phyloP scores from a whole-genome alignment of 352 stramenopile genomes.

The Hyphochytrium catenoides region DNA sequence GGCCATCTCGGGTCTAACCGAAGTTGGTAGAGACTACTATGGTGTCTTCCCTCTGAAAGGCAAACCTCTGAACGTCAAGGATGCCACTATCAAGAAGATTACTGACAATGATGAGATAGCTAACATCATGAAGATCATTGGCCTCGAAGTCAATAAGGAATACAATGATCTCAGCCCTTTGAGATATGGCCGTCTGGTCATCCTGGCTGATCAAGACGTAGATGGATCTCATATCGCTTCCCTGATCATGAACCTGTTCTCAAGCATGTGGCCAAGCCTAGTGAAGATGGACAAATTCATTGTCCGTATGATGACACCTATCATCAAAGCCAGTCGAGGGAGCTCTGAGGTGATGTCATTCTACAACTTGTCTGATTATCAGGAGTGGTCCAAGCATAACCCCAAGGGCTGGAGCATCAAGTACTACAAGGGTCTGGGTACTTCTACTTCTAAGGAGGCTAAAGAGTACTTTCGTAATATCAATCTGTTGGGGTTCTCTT shows the following conservation, averaged over 20 bases:
- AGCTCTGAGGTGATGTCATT: not conserved
- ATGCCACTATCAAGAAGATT: not conserved
- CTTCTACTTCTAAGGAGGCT: not conserved
- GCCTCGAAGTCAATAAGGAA: not conserved
- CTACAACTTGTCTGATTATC: constrained; percentile 2
- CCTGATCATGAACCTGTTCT: too few species aligned
- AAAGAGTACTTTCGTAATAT: constrained; percentile 3
- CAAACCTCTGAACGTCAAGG: constrained; percentile 2
- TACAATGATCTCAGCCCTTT: constrained; percentile 1
- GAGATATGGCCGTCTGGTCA: constrained; percentile 4
- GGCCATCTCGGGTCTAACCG: not conserved
- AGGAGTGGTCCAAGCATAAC: too few species aligned
- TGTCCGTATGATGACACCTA: constrained; percentile 2
- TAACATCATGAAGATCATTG: constrained; percentile 5
- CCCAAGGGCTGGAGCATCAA: constrained; percentile 2
- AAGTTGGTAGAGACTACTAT: constrained; percentile 6
- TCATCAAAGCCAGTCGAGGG: constrained; percentile 1
- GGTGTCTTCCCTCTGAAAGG: constrained; percentile 5
- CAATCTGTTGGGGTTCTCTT: constrained; percentile 79
- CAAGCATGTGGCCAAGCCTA: constrained; percentile 1
- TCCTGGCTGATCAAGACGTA: too few species aligned
- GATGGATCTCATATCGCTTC: too few species aligned
- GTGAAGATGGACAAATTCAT: constrained; percentile 1
- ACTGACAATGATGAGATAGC: constrained; percentile 2
- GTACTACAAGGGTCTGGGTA: constrained; percentile 5